Evolutionary conservation across 2,329 filamentous ascomycete species (phyloP).

Genomic region (Cyphellophora europaea): DNA sequence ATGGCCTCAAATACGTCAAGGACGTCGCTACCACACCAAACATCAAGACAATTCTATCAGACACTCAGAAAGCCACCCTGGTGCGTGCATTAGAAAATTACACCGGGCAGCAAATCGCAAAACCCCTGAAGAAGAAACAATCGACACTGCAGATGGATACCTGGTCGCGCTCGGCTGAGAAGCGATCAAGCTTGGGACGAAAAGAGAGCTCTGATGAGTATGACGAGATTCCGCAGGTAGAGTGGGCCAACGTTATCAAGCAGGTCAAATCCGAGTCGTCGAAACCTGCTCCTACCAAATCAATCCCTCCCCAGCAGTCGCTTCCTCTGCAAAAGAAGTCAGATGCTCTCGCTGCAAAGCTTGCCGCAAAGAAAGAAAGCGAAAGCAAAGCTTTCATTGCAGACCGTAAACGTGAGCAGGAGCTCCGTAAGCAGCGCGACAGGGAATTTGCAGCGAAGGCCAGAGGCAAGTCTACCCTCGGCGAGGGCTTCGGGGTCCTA

Average conservation of each 20-base stretch:
- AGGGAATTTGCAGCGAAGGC: slow-evolving; percentile 62
- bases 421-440: slow-evolving; percentile 64
- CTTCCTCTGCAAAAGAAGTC: slow-evolving; percentile 2
- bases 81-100: slow-evolving; percentile 50
- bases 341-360: slow-evolving; percentile 17
- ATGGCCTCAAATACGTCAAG: slow-evolving; percentile 54
- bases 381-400: slow-evolving; percentile 55
- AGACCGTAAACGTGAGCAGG: slow-evolving; percentile 64
- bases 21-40: slow-evolving; percentile 38
- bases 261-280: slow-evolving; percentile 11
- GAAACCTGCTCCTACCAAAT: slow-evolving; percentile 4
- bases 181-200: background rate
- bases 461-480: slow-evolving; percentile 43
- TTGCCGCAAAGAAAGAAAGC: slow-evolving; percentile 18
- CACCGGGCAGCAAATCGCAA: slow-evolving; percentile 33
- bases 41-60: slow-evolving; percentile 69
- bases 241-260: slow-evolving; percentile 16
- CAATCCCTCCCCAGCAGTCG: slow-evolving; percentile 6
- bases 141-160: slow-evolving; percentile 22
- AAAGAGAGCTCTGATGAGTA: slow-evolving; percentile 29
- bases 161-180: background rate
- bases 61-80: slow-evolving; percentile 77
- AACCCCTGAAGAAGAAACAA: slow-evolving; percentile 34
- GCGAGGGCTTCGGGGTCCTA: slow-evolving; percentile 55
- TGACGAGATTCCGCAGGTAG: slow-evolving; percentile 27